Evolutionary conservation across 2,329 filamentous ascomycete species (phyloP).

Genomic region (Phialophora chinensis): DNA sequence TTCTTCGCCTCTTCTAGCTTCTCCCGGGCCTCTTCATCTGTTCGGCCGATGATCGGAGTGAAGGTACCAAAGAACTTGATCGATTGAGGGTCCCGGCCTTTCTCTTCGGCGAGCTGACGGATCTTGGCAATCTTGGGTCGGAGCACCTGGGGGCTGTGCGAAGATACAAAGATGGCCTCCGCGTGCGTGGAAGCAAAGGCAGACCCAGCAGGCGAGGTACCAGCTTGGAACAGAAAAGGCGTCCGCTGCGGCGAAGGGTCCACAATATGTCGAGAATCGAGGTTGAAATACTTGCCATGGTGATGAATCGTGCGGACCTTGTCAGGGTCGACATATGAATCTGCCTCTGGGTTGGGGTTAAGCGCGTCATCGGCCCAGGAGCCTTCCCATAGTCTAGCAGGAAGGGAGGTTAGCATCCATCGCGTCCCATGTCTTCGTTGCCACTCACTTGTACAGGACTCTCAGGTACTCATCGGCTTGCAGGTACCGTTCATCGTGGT

Average conservation of each 20-base stretch:
- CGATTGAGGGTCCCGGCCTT: constrained; percentile 62
- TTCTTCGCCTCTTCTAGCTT: constrained; percentile 60
- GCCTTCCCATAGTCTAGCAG: constrained; percentile 57
- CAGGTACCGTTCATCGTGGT: constrained; percentile 66
- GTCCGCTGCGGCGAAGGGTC: constrained; percentile 64
- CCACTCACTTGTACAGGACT: constrained; percentile 64
- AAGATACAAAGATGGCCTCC: constrained; percentile 66
- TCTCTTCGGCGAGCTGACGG: constrained; percentile 56
- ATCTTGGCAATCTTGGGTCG: constrained; percentile 60
- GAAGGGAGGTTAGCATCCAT: constrained; percentile 8
- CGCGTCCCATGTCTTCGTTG: background rate
- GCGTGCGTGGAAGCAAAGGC: constrained; percentile 64
- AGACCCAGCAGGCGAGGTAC: constrained; percentile 63
- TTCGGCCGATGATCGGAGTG: constrained; percentile 57
- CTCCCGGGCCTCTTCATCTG: constrained; percentile 59
- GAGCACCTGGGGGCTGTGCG: constrained; percentile 58
- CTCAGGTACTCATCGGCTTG: constrained; percentile 68
- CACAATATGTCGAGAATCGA: constrained; percentile 55
- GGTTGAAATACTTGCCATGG: constrained; percentile 58
- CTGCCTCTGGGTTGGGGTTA: constrained; percentile 58
- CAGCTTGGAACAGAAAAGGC: constrained; percentile 65
- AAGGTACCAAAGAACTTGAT: constrained; percentile 64
- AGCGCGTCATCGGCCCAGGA: constrained; percentile 66
- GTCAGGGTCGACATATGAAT: constrained; percentile 64
- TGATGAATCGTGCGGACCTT: constrained; percentile 67